phyloP scores from a whole-genome alignment of 1,139 yeast species.

The Blastobotrys raffinosifermentans region DNA sequence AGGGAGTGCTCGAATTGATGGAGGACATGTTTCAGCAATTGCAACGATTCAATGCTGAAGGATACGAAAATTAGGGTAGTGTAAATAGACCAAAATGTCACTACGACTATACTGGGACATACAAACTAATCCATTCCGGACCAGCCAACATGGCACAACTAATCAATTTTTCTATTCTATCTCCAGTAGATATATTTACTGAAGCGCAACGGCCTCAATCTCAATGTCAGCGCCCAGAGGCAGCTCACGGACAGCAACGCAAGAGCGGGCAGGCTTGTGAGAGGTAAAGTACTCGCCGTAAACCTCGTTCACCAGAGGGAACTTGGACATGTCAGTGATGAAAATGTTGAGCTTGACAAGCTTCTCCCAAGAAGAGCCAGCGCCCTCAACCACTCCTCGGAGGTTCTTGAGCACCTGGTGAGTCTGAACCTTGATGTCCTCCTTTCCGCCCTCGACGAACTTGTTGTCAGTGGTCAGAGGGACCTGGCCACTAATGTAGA shows the following conservation, averaged over 20 bases:
- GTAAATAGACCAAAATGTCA: not conserved
- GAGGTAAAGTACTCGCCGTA: slow-evolving; percentile 72
- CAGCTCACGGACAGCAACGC: slow-evolving; percentile 83
- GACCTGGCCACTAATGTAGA: slow-evolving; percentile 93
- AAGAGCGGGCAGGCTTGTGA: slow-evolving; percentile 93
- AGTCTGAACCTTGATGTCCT: slow-evolving; percentile 65
- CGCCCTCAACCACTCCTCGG: slow-evolving; percentile 67
- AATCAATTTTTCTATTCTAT: not conserved
- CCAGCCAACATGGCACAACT: slow-evolving; percentile 1
- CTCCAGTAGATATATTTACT: slow-evolving; percentile 35
- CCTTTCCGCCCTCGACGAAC: slow-evolving; percentile 59
- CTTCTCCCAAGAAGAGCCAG: slow-evolving; percentile 74
- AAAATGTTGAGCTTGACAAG: slow-evolving; percentile 83
- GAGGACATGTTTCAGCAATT: slow-evolving; percentile 47
- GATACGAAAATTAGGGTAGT: slow-evolving; percentile 7
- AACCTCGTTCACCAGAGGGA: slow-evolving; percentile 74
- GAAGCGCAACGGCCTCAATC: slow-evolving; percentile 75
- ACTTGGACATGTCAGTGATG: slow-evolving; percentile 81
- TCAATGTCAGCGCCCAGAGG: slow-evolving; percentile 74
- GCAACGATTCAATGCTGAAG: slow-evolving; percentile 38
- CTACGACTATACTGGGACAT: too few relatives aligned
- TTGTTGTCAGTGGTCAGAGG: slow-evolving; percentile 76
- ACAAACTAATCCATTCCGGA: slow-evolving; percentile 3
- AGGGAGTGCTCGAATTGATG: slow-evolving; percentile 58
- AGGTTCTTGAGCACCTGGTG: slow-evolving; percentile 80